Base-by-base conservation (phyloP, 106 monocot genomes). In the Dendrobium officinale region DNA sequence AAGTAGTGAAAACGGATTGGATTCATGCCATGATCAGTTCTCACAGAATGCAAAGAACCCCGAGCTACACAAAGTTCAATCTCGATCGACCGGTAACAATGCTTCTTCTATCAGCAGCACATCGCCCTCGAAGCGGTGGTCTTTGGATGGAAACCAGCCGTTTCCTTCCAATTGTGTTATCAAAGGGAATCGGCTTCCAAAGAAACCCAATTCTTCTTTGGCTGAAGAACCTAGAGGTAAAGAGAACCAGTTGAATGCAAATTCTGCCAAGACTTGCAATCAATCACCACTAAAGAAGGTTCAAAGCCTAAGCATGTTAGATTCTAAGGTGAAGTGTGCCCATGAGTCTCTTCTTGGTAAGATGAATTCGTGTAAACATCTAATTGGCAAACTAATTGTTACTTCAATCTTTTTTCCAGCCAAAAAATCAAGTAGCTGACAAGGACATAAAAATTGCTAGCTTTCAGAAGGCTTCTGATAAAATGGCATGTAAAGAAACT, bases 221-320 rank as follows among this genome's bases (percentile, higher is more conserved):
- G 40, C 54, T 5, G 85, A 87, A 45, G 86, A 88, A 17, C 78
- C 70, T 6, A 55, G 44, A n/a, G 86, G 91, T 29, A 91, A 93
- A 74, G 91, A 93, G 80, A 93, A 91, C 61, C 85, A 88, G 29
- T 75, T 75, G 37, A 87, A 78, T 77, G 49, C 81, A 42, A 85
- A 83, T 67, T 78, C 84, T 9, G 49, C 67, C 24, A 82, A 77
- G 74, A 90, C 75, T 78, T 49, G 19, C 13, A 88, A 73, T 74
- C 89, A 80, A 73, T 67, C 27, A 29, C 67, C 27, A 29, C 5
- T 67, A 67, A 67, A 67, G 67, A 67, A 67, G 11, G 67, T 27
- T 67, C 27, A 67, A 29, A 67, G 27, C 67, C 26, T 27, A 11
- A 67, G 11, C 67, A 58, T 58, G 58, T 5, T 67, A 9, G 26